These are phyloP conservation scores for Ophiostoma montium DNA, from an alignment of 2,329 filamentous ascomycete species.

Conservation along the genomic window DNA sequence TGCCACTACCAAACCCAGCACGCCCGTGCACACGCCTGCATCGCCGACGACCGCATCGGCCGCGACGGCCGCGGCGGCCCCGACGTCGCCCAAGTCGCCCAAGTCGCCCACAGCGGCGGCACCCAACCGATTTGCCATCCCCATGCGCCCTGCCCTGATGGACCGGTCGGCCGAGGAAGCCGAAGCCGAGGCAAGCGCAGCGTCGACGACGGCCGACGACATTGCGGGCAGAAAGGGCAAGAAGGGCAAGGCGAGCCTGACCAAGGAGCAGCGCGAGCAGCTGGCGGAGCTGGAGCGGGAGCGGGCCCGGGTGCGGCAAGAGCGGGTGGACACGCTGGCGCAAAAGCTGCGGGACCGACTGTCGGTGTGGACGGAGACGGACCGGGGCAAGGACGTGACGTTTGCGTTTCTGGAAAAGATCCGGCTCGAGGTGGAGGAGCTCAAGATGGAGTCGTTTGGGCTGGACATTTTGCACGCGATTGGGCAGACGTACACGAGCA, in stretches of 20 bases:
- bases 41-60: no score
- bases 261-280: slow-evolving; percentile 87
- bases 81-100: slow-evolving; percentile 19
- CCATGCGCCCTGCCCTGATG: slow-evolving; percentile 74
- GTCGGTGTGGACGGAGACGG: slow-evolving; percentile 93
- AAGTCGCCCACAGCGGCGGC: slow-evolving; percentile 25
- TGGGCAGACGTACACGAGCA: slow-evolving; percentile 77
- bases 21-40: neutral
- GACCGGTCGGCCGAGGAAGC: slow-evolving; percentile 70
- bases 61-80: slow-evolving; percentile 6
- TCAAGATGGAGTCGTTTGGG: slow-evolving; percentile 99
- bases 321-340: slow-evolving; percentile 72
- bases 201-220: neutral
- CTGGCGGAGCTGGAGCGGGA: slow-evolving; percentile 79
- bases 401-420: slow-evolving; percentile 88
- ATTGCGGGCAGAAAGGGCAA: slow-evolving; percentile 35
- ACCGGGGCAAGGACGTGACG: slow-evolving; percentile 76
- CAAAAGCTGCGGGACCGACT: slow-evolving; percentile 81
- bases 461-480: slow-evolving; percentile 94
- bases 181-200: slow-evolving; percentile 53
- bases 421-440: slow-evolving; percentile 83
- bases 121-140: slow-evolving; percentile 37
- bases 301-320: slow-evolving; percentile 63
- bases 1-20: neutral
- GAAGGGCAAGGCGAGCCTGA: slow-evolving; percentile 72